Conservation (phyloP, 257 asterid genomes). For the Coffea canephora region DNA sequence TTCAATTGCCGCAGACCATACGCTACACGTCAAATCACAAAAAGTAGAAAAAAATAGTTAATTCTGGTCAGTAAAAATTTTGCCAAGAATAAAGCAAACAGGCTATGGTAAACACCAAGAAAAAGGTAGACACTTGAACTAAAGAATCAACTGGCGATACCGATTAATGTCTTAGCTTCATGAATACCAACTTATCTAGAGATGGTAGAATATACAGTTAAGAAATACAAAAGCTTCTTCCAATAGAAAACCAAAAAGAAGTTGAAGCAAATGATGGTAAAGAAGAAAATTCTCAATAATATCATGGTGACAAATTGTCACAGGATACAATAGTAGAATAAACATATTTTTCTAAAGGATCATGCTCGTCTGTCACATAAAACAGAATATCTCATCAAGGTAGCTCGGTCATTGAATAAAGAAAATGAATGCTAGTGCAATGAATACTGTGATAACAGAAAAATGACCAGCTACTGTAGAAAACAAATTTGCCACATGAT, state of each 20-base stretch:
- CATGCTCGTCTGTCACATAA: not conserved
- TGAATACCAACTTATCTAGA: not conserved
- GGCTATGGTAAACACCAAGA: not conserved
- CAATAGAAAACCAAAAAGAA: not conserved
- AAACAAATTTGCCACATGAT: not conserved
- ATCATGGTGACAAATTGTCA: no score
- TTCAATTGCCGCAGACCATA: slow-evolving; percentile 93
- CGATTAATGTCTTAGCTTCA: not conserved
- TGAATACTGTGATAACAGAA: no score
- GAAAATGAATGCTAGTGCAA: no score
- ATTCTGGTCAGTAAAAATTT: not conserved
- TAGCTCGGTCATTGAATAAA: not conserved
- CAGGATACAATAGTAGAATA: not conserved
- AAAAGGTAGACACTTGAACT: not conserved
- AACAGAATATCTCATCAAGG: not conserved
- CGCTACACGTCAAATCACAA: slow-evolving; percentile 34
- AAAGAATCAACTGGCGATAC: not conserved
- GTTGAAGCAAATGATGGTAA: not conserved
- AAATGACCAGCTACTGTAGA: no score
- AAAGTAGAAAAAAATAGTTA: not conserved
- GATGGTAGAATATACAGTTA: not conserved
- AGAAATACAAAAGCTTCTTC: not conserved
- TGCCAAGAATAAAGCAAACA: not conserved
- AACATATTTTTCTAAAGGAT: not conserved
- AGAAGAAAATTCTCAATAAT: not conserved